A percentile compares a stretch with the other conserved stretches of the same genome.
These are phyloP conservation scores for Russula olivacea DNA, from an alignment of 768 basidiomycete species.

Conservation along the genomic window DNA sequence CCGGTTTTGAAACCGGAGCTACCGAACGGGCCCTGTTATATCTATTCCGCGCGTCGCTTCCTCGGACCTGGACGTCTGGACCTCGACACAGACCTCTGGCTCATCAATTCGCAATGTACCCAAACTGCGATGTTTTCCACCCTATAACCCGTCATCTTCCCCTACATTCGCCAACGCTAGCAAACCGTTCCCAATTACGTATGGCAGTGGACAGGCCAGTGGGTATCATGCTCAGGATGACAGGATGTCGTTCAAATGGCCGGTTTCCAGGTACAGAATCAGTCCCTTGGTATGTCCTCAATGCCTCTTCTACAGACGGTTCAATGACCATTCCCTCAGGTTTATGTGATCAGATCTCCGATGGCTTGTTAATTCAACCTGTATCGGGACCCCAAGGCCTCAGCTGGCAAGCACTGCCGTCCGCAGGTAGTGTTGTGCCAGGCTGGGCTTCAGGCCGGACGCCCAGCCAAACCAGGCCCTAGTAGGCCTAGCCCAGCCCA, in stretches of 20 bases:
- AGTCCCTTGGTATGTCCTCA: conserved; percentile 57
- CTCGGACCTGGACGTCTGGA: no score
- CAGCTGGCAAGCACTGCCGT: conserved; percentile 67
- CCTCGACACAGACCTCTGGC: conserved; percentile 92
- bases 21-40: no score
- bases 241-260: conserved; percentile 80
- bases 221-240: conserved; percentile 65
- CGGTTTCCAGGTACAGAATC: conserved; percentile 74
- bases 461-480: no score
- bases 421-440: no score
- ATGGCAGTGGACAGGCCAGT: conserved; percentile 72
- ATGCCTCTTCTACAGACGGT: conserved; percentile 11
- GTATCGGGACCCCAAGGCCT: conserved; percentile 88
- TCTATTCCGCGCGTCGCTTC: no score
- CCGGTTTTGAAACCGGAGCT: no score
- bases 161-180: conserved; percentile 55
- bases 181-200: conserved; percentile 60
- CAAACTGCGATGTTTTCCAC: conserved; percentile 43
- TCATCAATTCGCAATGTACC: conserved; percentile 50
- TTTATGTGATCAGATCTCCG: conserved; percentile 48
- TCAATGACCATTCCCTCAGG: conserved; percentile 28
- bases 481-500: no score
- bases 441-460: no score
- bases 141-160: conserved; percentile 49
- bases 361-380: conserved; percentile 54